These are phyloP conservation scores for Vanrija sp. DNA, from an alignment of 1,284 basidiomycete species.

Conservation along the genomic window DNA sequence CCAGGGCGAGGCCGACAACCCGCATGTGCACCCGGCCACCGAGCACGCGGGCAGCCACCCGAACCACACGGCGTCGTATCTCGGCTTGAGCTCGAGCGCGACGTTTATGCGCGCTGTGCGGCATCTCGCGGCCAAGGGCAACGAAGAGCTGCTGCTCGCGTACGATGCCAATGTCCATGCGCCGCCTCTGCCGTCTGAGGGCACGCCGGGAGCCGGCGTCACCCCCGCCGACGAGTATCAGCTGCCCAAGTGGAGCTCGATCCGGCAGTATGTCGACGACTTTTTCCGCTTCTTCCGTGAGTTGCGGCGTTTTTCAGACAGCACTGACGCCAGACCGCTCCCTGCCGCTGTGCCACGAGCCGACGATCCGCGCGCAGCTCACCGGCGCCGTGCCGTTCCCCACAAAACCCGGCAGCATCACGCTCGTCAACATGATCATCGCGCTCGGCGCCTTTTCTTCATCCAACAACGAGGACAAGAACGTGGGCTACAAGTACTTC, in stretches of 20 bases:
- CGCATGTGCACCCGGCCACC: slow-evolving; percentile 11
- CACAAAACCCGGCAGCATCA: slow-evolving; percentile 8
- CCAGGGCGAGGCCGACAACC: not conserved
- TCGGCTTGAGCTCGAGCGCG: slow-evolving; percentile 20
- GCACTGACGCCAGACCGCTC: slow-evolving; percentile 17
- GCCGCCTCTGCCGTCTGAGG: not conserved
- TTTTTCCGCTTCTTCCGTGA: slow-evolving; percentile 19
- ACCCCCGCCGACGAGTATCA: too few relatives aligned
- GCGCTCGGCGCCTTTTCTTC: slow-evolving; percentile 19
- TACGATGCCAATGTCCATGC: not conserved
- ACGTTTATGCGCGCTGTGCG: slow-evolving; percentile 20
- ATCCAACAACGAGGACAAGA: not conserved
- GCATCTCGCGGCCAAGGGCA: slow-evolving; percentile 4
- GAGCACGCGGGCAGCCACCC: slow-evolving; percentile 9
- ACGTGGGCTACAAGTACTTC: slow-evolving; percentile 19
- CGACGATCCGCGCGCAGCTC: slow-evolving; percentile 26
- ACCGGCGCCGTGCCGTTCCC: slow-evolving; percentile 24
- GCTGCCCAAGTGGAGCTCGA: slow-evolving; percentile 6
- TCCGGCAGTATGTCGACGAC: slow-evolving; percentile 14
- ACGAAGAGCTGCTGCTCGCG: not conserved
- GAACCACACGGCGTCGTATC: slow-evolving; percentile 5
- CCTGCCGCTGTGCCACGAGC: slow-evolving; percentile 29
- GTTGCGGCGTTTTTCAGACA: slow-evolving; percentile 2
- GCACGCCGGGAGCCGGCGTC: too few relatives aligned
- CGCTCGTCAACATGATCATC: slow-evolving; percentile 29